Conservation (phyloP, 2,329 filamentous ascomycete species). For the Epichloe sylvatica region DNA sequence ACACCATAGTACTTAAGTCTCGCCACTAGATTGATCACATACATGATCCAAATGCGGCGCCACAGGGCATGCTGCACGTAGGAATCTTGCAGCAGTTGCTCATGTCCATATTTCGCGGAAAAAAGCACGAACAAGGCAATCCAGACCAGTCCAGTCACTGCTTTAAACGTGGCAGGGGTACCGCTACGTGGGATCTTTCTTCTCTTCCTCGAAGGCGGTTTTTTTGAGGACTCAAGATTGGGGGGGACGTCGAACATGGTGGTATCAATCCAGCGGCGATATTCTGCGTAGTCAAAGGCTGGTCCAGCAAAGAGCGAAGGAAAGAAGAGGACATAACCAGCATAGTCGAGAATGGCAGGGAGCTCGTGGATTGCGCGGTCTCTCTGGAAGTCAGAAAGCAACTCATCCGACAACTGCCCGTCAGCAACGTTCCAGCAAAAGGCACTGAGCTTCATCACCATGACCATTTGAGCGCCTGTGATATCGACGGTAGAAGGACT, state of each 20-base stretch:
- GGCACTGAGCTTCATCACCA: conserved; percentile 92
- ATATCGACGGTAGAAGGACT: conserved; percentile 64
- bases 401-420: conserved; percentile 61
- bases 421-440: conserved; percentile 99
- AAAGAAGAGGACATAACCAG: conserved; percentile 91
- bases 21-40: conserved; percentile 70
- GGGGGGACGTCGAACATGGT: conserved; percentile 83
- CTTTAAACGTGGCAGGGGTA: conserved; percentile 69
- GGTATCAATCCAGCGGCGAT: conserved; percentile 81
- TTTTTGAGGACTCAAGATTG: conserved; percentile 70
- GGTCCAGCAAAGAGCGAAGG: conserved; percentile 80
- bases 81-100: conserved; percentile 48
- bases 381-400: conserved; percentile 78
- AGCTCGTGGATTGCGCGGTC: conserved; percentile 63
- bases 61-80: conserved; percentile 57
- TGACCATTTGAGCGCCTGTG: conserved; percentile 91
- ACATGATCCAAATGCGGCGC: conserved; percentile 61
- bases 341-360: conserved; percentile 65
- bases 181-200: conserved; percentile 85
- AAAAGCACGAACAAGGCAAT: conserved; percentile 60
- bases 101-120: conserved; percentile 54
- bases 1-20: conserved; percentile 94
- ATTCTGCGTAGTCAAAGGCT: conserved; percentile 89
- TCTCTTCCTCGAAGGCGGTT: conserved; percentile 74
- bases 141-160: conserved; percentile 60